Conservation (phyloP, 2,329 filamentous ascomycete genomes). For the Dactylellina cionopaga region DNA sequence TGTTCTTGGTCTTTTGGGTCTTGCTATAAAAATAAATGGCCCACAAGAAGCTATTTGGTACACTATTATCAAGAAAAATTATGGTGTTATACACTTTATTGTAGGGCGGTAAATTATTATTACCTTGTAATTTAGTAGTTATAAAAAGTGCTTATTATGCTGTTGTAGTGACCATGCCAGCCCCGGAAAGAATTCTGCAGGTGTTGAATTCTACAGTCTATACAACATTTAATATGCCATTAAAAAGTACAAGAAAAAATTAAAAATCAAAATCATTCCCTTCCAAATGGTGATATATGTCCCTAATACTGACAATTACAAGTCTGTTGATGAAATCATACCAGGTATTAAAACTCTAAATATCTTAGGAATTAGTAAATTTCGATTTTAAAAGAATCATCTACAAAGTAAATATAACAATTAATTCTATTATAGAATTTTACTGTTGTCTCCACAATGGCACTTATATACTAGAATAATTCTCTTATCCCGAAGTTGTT, state of each 20-base stretch:
- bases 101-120: slow-evolving; percentile 75
- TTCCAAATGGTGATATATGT: slow-evolving; percentile 99
- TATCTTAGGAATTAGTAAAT: slow-evolving; percentile 74
- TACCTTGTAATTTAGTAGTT: too few species aligned
- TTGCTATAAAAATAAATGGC: slow-evolving; percentile 99
- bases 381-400: neutral
- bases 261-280: slow-evolving; percentile 97
- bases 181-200: slow-evolving; percentile 97
- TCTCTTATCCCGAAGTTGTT: slow-evolving; percentile 99
- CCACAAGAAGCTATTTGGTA: slow-evolving; percentile 99
- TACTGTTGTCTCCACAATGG: slow-evolving; percentile 89
- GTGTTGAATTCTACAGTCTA: slow-evolving; percentile 95
- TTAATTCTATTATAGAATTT: slow-evolving; percentile 70
- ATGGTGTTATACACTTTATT: slow-evolving; percentile 98
- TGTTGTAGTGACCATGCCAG: slow-evolving; percentile 92
- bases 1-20: slow-evolving; percentile 88
- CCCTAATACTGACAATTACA: slow-evolving; percentile 95
- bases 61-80: slow-evolving; percentile 99
- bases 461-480: slow-evolving; percentile 97
- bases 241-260: slow-evolving; percentile 94
- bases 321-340: slow-evolving; percentile 87
- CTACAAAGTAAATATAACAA: neutral
- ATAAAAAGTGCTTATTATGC: too few species aligned
- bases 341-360: slow-evolving; percentile 84
- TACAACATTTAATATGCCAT: slow-evolving; percentile 97